Percentiles rank a stretch among this genome's conserved stretches.
Evolutionary conservation across 176 grass and related monocot species (phyloP).

Genomic region (Paspalum notatum): DNA sequence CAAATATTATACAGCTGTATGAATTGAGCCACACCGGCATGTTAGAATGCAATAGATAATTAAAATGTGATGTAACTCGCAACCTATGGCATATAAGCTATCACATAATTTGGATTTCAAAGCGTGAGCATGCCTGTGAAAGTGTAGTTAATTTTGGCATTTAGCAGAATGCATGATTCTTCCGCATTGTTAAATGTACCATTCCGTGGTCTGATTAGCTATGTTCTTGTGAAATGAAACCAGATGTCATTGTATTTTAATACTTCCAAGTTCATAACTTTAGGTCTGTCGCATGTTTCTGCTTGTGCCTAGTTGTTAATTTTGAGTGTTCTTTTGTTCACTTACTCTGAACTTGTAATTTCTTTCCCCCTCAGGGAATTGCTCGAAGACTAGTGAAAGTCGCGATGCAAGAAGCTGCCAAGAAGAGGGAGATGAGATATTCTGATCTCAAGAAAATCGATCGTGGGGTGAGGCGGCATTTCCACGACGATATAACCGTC

Average conservation of each 20-base stretch:
- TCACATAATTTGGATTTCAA: background rate
- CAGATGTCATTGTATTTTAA: background rate
- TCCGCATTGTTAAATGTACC: background rate
- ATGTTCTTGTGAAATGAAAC: background rate
- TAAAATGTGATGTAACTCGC: slow-evolving; percentile 7
- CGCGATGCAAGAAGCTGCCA: slow-evolving; percentile 75
- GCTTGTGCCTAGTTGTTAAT: slow-evolving; percentile 6
- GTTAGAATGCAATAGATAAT: background rate
- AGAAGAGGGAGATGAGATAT: slow-evolving; percentile 93
- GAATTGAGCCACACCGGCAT: background rate
- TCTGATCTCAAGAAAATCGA: slow-evolving; percentile 90
- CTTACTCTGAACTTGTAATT: background rate
- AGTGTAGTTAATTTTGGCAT: background rate
- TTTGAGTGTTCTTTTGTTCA: background rate
- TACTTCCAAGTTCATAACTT: background rate
- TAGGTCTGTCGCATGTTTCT: background rate
- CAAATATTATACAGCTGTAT: background rate
- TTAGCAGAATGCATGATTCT: background rate
- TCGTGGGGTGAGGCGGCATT: slow-evolving; percentile 77
- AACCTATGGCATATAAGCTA: background rate
- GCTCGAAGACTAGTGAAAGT: slow-evolving; percentile 67
- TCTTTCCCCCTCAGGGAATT: slow-evolving; percentile 56
- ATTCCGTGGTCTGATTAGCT: background rate
- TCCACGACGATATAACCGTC: slow-evolving; percentile 80
- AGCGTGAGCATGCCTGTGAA: background rate